phyloP scores from a whole-genome alignment of 2,329 filamentous ascomycete species.

The Aplosporella prunicola region DNA sequence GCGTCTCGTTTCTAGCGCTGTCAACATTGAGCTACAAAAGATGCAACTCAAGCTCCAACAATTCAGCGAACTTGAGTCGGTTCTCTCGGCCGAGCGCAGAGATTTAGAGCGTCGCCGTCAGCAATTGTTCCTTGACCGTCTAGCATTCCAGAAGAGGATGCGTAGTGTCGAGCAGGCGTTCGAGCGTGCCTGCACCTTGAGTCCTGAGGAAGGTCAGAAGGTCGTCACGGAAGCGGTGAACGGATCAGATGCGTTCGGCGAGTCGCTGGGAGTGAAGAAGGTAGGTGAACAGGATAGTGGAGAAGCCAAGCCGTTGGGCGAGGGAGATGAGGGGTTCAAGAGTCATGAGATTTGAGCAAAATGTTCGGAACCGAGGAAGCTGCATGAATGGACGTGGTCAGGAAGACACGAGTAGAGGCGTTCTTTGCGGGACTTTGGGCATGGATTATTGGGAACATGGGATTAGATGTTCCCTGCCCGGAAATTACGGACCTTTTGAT shows the following conservation, averaged over 20 bases:
- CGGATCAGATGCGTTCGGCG: constrained; percentile 8
- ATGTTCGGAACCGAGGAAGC: too few relatives aligned
- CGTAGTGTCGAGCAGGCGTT: constrained; percentile 71
- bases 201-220: constrained; percentile 24
- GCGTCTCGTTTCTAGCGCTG: constrained; percentile 78
- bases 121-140: constrained; percentile 83
- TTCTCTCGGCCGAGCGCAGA: constrained; percentile 82
- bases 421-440: too few relatives aligned
- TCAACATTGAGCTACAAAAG: constrained; percentile 92
- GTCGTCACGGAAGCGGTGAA: constrained; percentile 29
- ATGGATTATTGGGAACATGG: too few relatives aligned
- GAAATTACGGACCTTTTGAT: too few relatives aligned
- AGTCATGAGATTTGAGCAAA: constrained; percentile 24
- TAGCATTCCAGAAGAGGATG: constrained; percentile 82
- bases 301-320: constrained; percentile 21
- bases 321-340: constrained; percentile 24
- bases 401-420: too few relatives aligned
- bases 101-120: constrained; percentile 88
- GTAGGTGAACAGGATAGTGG: constrained; percentile 10
- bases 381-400: too few relatives aligned
- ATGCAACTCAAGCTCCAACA: constrained; percentile 92
- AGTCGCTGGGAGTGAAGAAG: constrained; percentile 11
- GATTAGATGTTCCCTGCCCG: too few relatives aligned
- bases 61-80: constrained; percentile 90
- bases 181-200: constrained; percentile 39